Evolutionary conservation across 352 stramenopile genomes (phyloP).

Genomic region (Phytophthora uliginosa): DNA sequence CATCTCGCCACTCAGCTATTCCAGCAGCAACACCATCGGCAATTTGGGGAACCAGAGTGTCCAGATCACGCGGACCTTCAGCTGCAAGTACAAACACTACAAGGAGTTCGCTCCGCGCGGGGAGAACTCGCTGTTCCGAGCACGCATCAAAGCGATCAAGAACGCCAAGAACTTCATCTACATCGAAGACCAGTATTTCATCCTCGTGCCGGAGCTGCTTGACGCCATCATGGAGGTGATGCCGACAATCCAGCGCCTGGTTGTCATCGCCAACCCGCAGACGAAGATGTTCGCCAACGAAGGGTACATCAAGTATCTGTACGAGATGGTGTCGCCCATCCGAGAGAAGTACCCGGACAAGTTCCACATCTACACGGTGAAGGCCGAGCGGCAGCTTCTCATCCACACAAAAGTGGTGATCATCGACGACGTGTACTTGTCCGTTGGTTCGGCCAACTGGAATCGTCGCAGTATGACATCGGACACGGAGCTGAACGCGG

Average conservation of each 20-base stretch:
- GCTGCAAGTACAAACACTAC: constrained; percentile 32
- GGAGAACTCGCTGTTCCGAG: constrained; percentile 30
- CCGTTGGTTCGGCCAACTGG: constrained; percentile 69
- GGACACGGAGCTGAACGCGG: constrained; percentile 65
- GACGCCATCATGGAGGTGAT: constrained; percentile 51
- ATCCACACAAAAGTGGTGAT: constrained; percentile 66
- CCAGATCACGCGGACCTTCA: constrained; percentile 37
- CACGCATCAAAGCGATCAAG: constrained; percentile 37
- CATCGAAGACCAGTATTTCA: constrained; percentile 38
- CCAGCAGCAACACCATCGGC: constrained; percentile 48
- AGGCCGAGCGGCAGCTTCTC: constrained; percentile 45
- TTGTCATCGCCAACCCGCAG: constrained; percentile 52
- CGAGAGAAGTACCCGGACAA: constrained; percentile 41
- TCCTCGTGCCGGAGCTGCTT: constrained; percentile 28
- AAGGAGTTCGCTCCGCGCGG: constrained; percentile 28
- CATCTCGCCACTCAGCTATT: constrained; percentile 36
- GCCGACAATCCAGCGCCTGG: constrained; percentile 52
- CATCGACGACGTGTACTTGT: constrained; percentile 74
- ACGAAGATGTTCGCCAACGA: constrained; percentile 34
- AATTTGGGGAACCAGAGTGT: constrained; percentile 27
- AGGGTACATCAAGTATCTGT: constrained; percentile 64
- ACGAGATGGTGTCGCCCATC: constrained; percentile 60
- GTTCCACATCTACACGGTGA: constrained; percentile 49
- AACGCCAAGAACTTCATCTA: constrained; percentile 39
- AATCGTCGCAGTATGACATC: constrained; percentile 59